A percentile compares a stretch with the other conserved stretches of the same genome.
Evolutionary conservation across 257 asterid species (phyloP).

Genomic region (Dorcoceras hygrometricum): DNA sequence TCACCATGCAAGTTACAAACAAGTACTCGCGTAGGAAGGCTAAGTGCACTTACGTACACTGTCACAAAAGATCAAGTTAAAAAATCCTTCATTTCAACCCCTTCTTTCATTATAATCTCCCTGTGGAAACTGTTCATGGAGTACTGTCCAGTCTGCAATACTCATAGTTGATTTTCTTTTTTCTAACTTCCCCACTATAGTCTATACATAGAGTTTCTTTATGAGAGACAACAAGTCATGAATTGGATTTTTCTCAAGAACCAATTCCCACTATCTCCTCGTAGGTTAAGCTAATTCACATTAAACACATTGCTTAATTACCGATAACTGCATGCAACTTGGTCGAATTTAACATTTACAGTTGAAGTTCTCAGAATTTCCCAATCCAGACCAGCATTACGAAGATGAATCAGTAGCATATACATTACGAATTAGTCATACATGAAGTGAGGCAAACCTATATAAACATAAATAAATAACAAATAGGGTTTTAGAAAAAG

Average conservation of each 20-base stretch:
- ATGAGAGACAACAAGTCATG: not conserved
- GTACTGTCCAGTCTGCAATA: not conserved
- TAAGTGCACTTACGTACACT: conserved; percentile 1
- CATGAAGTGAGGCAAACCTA: conserved; percentile 2
- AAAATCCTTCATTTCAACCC: not conserved
- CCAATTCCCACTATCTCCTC: conserved; percentile 18
- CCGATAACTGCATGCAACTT: not conserved
- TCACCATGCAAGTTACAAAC: not conserved
- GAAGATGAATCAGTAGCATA: not conserved
- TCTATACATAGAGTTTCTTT: conserved; percentile 7
- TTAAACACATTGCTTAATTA: not conserved
- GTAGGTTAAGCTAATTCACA: conserved; percentile 12
- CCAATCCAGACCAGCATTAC: not conserved
- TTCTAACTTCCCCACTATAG: conserved; percentile 11
- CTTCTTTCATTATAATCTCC: conserved; percentile 1
- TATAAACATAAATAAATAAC: not conserved
- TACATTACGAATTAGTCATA: not conserved
- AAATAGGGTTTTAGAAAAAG: conserved; percentile 21
- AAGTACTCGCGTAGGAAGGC: not conserved
- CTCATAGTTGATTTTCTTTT: not conserved
- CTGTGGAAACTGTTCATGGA: not conserved
- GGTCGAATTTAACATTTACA: not conserved
- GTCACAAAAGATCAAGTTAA: not conserved
- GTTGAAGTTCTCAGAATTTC: not conserved
- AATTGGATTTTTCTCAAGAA: not conserved